Evolutionary conservation across 1,284 basidiomycete genomes (phyloP).

Genomic region (Fistulinella staudtii): DNA sequence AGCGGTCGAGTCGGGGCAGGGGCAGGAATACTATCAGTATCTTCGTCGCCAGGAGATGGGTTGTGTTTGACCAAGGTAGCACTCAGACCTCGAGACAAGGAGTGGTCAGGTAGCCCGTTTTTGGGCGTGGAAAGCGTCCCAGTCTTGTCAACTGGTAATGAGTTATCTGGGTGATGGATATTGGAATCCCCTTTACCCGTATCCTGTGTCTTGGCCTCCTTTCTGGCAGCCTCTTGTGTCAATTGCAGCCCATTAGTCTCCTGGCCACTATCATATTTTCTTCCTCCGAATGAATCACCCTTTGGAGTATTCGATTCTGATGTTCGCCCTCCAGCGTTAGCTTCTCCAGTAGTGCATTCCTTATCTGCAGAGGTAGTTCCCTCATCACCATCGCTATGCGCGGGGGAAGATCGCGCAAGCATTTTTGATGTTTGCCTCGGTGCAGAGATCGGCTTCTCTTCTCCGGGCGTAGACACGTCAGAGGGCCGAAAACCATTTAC

Average conservation of each 20-base stretch:
- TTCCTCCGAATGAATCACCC: conserved; percentile 11
- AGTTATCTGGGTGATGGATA: background rate
- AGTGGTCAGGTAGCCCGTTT: background rate
- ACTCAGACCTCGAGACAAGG: background rate
- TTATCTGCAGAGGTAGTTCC: background rate
- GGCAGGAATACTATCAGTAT: no score
- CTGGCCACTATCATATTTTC: conserved; percentile 6
- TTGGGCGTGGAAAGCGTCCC: conserved; percentile 2
- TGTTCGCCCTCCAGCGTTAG: background rate
- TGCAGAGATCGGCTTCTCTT: background rate
- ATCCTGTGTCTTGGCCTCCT: background rate
- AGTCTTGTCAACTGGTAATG: conserved; percentile 2
- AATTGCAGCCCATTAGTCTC: conserved; percentile 9
- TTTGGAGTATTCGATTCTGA: conserved; percentile 5
- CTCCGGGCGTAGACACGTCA: conserved; percentile 20
- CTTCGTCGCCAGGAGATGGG: background rate
- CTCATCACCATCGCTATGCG: background rate
- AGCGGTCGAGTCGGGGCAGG: background rate
- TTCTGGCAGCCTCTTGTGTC: background rate
- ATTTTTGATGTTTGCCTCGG: conserved; percentile 5
- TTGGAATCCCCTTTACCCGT: background rate
- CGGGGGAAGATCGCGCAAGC: background rate
- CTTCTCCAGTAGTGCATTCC: background rate
- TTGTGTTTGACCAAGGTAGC: background rate
- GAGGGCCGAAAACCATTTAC: background rate